Evolutionary conservation across 1,284 basidiomycete species (phyloP), one percentile per base, ranked within the genome.

Genomic region (Ustilago sp.): DNA sequence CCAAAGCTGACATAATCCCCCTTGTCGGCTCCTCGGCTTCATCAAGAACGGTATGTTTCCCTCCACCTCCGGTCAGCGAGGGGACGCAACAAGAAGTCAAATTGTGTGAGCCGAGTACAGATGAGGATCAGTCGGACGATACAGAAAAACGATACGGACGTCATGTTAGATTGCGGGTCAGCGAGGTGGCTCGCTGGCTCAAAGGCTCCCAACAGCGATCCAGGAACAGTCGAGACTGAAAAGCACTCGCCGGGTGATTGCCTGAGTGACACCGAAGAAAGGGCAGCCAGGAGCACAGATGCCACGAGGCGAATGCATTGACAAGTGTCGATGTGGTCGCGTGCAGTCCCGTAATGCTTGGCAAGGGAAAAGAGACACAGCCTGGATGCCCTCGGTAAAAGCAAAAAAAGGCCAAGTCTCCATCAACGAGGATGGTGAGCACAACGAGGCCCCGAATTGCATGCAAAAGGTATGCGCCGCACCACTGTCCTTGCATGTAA

Each of bases 151-250:
- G 23, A 28, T 28, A 28, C 23, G 23, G 23, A 28, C 3, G 23
- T 28, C 23, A 28, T 28, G 23, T 28, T 28, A 28, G 23, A 28
- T 28, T 28, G 23, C 23, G 3, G 23, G 23, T 3, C 23, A 28
- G 23, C 23, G 23, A 28, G 23, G 23, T 28, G 23, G 23, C 23
- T 28, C 23, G 23, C 23, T 28, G 23, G 23, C 23, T 28, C 23
- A 28, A 28, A 28, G 23, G 23, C 23, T 28, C 23, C 23, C 23
- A 28, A 51, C 62, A 58, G 57, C 58, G 68, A 69, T 60, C 67
- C 61, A 69, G 67, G 62, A 64, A 64, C 68, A 57, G 50, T 58
- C 50, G 52, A 58, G 45, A 51, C 31, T 60, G 47, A 60, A 28
- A 28, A 3, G 23, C 58, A 41, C 34, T 60, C 53, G 35, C 52